These are phyloP conservation scores for Paracorniculantispora psalliotae DNA, from an alignment of 2,329 filamentous ascomycete genomes.

Conservation along the genomic window DNA sequence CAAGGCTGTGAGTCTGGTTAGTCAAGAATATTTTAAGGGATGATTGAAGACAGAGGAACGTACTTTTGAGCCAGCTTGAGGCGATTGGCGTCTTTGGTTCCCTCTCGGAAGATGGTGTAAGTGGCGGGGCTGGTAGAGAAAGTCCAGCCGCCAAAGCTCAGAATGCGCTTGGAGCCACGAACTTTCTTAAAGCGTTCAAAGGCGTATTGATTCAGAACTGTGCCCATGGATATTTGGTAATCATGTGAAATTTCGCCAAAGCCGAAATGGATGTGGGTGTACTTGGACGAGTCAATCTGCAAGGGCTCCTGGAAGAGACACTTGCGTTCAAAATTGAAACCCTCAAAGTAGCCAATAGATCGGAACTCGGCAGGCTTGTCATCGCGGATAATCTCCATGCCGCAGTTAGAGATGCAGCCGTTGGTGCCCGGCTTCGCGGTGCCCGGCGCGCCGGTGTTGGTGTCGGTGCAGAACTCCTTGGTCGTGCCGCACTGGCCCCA, in stretches of 20 bases:
- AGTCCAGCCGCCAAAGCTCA: constrained; percentile 42
- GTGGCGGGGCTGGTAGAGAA: constrained; percentile 33
- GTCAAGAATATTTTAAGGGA: too few relatives aligned
- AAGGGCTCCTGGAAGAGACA: constrained; percentile 24
- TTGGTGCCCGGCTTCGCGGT: constrained; percentile 25
- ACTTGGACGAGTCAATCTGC: constrained; percentile 16
- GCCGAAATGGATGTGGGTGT: constrained; percentile 23
- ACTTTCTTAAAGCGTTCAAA: constrained; percentile 26
- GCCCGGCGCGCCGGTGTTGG: constrained; percentile 30
- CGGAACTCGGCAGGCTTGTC: neutral
- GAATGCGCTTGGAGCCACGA: constrained; percentile 27
- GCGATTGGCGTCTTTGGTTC: constrained; percentile 26
- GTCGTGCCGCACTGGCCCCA: constrained; percentile 40
- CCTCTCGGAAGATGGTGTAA: constrained; percentile 32
- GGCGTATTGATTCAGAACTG: constrained; percentile 18
- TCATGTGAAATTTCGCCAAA: constrained; percentile 20
- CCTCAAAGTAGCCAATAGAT: constrained; percentile 21
- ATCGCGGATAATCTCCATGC: constrained; percentile 20
- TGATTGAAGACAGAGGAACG: too few relatives aligned
- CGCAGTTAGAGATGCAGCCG: constrained; percentile 27
- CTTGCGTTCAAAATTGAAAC: constrained; percentile 8
- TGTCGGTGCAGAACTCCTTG: constrained; percentile 32
- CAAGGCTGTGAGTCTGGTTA: constrained; percentile 14
- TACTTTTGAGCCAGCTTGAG: constrained; percentile 23
- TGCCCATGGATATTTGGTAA: constrained; percentile 18